A percentile compares a stretch with the other conserved stretches of the same genome.
These are phyloP conservation scores for Suillus decipiens DNA, from an alignment of 768 basidiomycete species.

Conservation along the genomic window DNA sequence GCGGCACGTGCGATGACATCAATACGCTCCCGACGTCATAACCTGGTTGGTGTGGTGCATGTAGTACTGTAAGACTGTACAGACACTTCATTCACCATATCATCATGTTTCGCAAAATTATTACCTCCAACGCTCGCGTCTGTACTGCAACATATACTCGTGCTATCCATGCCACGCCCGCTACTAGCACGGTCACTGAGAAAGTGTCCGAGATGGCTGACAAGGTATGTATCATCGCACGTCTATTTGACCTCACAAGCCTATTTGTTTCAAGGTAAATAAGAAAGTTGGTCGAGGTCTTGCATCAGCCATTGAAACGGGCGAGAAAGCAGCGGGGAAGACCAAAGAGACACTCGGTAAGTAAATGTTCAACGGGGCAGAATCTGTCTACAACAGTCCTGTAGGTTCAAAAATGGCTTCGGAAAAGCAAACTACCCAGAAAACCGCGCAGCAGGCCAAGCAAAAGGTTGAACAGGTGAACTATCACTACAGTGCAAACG, in stretches of 20 bases:
- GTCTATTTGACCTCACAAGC: neutral
- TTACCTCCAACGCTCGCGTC: slow-evolving; percentile 1
- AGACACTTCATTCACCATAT: neutral
- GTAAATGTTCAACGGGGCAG: slow-evolving; percentile 8
- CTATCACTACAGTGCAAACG: neutral
- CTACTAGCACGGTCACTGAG: slow-evolving; percentile 36
- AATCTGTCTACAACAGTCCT: neutral
- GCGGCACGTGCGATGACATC: slow-evolving; percentile 12
- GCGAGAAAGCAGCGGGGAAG: slow-evolving; percentile 39
- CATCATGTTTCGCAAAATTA: slow-evolving; percentile 3
- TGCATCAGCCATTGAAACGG: slow-evolving; percentile 44
- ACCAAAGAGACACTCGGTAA: slow-evolving; percentile 40
- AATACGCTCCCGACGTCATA: slow-evolving; percentile 11
- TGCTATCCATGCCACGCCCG: slow-evolving; percentile 33
- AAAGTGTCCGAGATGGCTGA: slow-evolving; percentile 40
- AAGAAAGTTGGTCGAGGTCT: slow-evolving; percentile 40
- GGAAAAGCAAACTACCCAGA: slow-evolving; percentile 8
- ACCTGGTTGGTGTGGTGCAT: neutral
- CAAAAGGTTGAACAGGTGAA: slow-evolving; percentile 14
- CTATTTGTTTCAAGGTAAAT: slow-evolving; percentile 34
- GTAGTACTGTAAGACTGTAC: neutral
- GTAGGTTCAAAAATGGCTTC: slow-evolving; percentile 10
- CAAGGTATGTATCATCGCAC: slow-evolving; percentile 26
- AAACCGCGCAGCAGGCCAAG: slow-evolving; percentile 17
- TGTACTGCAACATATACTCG: slow-evolving; percentile 13